Evolutionary conservation across 2,329 filamentous ascomycete genomes (phyloP), one percentile per base, ranked within the genome.

Genomic region (Hansfordia pulvinata): DNA sequence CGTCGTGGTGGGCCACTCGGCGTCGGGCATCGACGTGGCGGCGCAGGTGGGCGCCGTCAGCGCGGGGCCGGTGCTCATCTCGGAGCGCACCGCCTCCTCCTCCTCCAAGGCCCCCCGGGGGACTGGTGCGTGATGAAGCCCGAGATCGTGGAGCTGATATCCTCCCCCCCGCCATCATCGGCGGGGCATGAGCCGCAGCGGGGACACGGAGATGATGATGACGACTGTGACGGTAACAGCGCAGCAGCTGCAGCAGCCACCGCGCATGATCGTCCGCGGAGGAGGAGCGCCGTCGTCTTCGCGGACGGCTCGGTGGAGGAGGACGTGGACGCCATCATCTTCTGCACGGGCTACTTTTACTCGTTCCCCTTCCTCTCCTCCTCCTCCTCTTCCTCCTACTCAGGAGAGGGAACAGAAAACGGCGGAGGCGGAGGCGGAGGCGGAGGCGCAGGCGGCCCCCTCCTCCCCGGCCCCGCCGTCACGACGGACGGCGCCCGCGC

Each of bases 301-400:
- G 11, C 11, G 3, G 30, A 33, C 20, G 18, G 24, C 9, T 27
- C 30, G 5, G 20, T 7, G 13, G 27, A 15, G 6, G 20, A 24
- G 11, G 17, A 33, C 13, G 25, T 33, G 6, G 30, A 82, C 37
- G 58, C 63, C 0, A 50, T 82, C 4, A 46, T 82, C 4, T 82
- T 79, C 44, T 77, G 73, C 39, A 82, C 77, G 0, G 77, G 77
- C 2, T 83, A 81, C 43, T 62, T 78, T 34, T 81, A 80, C 49
- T 69, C 69, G 0, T 69, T 69, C 14, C 72, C 74, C 0, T 80
- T 79, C 37, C 30, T 56, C 6, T 15, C 21, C 13, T 9, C 13
- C 11, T 4, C 21, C 12, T 8, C 10, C 8, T 13, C 21, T 14
- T 13, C 9, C 10, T 6, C 21, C 5, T n/a, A n/a, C n/a, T n/a